A percentile compares a stretch with the other conserved stretches of the same genome.
phyloP scores from a whole-genome alignment of 805 yeast species.

The Tetrapisispora namnaoensis region DNA sequence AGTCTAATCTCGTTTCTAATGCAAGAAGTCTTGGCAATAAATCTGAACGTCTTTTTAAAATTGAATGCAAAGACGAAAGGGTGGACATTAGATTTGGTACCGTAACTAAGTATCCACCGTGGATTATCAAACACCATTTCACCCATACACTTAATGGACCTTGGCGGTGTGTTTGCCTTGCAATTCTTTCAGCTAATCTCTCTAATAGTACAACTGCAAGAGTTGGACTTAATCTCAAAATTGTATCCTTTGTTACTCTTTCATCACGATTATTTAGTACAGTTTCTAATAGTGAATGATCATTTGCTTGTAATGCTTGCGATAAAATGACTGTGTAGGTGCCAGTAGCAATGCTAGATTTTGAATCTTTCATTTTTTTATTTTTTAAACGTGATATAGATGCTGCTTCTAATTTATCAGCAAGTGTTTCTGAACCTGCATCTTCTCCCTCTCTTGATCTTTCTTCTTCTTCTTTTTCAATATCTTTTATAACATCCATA shows the following conservation, averaged over 20 bases:
- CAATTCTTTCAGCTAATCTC: slow-evolving; percentile 48
- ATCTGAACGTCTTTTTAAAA: slow-evolving; percentile 54
- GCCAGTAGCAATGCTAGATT: slow-evolving; percentile 52
- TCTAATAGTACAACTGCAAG: slow-evolving; percentile 50
- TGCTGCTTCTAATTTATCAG: slow-evolving; percentile 35
- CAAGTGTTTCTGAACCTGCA: slow-evolving; percentile 39
- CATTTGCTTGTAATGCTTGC: slow-evolving; percentile 83
- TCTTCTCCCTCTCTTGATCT: slow-evolving; percentile 36
- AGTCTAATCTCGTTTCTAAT: slow-evolving; percentile 74
- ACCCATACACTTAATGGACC: slow-evolving; percentile 62
- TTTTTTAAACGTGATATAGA: slow-evolving; percentile 9
- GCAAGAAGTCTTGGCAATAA: slow-evolving; percentile 65
- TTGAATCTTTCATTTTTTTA: slow-evolving; percentile 22
- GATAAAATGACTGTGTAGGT: slow-evolving; percentile 75
- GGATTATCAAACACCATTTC: slow-evolving; percentile 72
- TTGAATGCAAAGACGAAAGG: slow-evolving; percentile 53
- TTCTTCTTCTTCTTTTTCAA: slow-evolving; percentile 32
- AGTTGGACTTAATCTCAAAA: slow-evolving; percentile 45
- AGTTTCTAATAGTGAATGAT: slow-evolving; percentile 74
- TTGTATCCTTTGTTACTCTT: slow-evolving; percentile 42
- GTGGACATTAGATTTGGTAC: slow-evolving; percentile 42
- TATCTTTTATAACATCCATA: slow-evolving; percentile 34
- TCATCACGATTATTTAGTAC: slow-evolving; percentile 53
- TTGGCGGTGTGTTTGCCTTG: slow-evolving; percentile 46
- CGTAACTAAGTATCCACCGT: slow-evolving; percentile 56